phyloP scores from a whole-genome alignment of 2,329 filamentous ascomycete genomes.

The Blastomyces parvus region DNA sequence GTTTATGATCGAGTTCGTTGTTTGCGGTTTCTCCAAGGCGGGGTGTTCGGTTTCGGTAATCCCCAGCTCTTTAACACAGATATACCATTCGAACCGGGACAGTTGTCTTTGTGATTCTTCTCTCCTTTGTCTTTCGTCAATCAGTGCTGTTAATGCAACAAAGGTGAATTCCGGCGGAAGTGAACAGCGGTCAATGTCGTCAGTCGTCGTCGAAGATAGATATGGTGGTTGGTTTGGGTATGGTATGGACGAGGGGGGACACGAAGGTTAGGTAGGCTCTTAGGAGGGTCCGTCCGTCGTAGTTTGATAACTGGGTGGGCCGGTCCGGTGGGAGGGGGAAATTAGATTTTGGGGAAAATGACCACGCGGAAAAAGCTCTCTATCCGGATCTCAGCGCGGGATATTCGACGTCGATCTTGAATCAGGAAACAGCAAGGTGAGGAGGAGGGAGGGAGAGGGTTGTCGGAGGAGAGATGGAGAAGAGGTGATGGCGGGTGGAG shows the following conservation, averaged over 20 bases:
- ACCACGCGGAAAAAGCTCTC: neutral
- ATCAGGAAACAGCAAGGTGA: neutral
- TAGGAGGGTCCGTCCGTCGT: neutral
- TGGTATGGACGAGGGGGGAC: neutral
- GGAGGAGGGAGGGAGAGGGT: neutral
- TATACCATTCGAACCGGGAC: neutral
- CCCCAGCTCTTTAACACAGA: neutral
- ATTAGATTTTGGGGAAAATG: neutral
- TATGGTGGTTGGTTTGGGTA: neutral
- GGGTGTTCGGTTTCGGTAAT: neutral
- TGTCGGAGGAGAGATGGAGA: neutral
- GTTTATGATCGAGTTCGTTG: neutral
- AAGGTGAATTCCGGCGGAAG: neutral
- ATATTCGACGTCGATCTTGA: neutral
- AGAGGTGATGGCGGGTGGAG: neutral
- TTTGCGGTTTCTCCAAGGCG: neutral
- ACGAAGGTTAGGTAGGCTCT: neutral
- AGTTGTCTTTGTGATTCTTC: neutral
- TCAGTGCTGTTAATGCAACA: neutral
- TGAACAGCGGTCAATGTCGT: neutral
- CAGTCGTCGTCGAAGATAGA: neutral
- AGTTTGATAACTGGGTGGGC: neutral
- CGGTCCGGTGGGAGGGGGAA: neutral
- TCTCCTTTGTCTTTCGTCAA: neutral
- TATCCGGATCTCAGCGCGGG: neutral